phyloP scores from a whole-genome alignment of 139 green algal species.

The Klebsormidium nitens region DNA sequence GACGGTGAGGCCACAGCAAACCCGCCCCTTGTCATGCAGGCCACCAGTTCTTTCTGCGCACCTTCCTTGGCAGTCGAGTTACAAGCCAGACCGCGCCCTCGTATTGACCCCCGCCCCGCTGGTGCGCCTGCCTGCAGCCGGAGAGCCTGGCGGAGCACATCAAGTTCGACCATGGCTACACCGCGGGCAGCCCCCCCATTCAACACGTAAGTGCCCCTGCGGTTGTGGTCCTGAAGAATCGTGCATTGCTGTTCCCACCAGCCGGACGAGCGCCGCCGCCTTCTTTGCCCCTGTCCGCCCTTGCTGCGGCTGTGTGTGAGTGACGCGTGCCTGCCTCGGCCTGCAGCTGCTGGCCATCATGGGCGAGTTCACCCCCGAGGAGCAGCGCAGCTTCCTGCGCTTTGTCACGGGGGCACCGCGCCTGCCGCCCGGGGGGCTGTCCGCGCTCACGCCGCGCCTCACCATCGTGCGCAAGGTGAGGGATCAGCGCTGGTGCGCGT shows the following conservation, averaged over 20 bases:
- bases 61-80: no score
- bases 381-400: constrained; percentile 89
- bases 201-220: constrained; percentile 18
- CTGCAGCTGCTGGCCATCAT: constrained; percentile 78
- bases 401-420: constrained; percentile 94
- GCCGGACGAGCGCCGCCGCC: no score
- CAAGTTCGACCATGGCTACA: constrained; percentile 97
- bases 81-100: no score
- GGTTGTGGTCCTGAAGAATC: no score
- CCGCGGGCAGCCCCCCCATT: constrained; percentile 23
- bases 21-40: no score
- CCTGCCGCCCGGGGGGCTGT: constrained; percentile 85
- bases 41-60: no score
- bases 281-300: constrained; percentile 40
- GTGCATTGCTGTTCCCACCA: no score
- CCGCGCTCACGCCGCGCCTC: constrained; percentile 79
- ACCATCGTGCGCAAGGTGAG: constrained; percentile 93
- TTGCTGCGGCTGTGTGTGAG: no score
- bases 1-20: constrained; percentile 49
- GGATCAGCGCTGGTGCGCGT: no score
- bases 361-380: constrained; percentile 65
- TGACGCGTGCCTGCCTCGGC: not conserved
- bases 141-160: constrained; percentile 61
- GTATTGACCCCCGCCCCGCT: not conserved
- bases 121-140: constrained; percentile 7